Evolutionary conservation across 2,329 filamentous ascomycete species (phyloP).

Genomic region (Rhytidhysteron rufulum): DNA sequence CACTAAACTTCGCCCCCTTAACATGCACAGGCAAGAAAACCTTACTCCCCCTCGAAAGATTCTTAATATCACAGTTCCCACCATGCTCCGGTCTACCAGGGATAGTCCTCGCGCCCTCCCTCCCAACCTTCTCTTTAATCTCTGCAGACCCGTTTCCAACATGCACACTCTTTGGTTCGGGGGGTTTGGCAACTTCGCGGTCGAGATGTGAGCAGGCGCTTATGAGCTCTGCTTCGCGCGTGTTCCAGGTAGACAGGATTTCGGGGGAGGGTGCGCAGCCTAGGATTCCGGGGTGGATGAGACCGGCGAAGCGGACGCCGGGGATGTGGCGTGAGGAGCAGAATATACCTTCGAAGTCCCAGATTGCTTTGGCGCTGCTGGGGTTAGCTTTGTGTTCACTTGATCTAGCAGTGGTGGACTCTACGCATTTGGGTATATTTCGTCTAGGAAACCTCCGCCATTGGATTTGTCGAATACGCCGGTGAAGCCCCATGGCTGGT

Average conservation of each 20-base stretch:
- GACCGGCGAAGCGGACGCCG: constrained; percentile 78
- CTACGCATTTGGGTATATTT: constrained; percentile 74
- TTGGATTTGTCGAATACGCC: constrained; percentile 77
- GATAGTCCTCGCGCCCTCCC: constrained; percentile 79
- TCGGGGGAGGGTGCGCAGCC: constrained; percentile 81
- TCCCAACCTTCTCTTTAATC: constrained; percentile 64
- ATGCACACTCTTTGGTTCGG: constrained; percentile 67
- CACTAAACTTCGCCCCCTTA: constrained; percentile 79
- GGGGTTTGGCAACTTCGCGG: constrained; percentile 73
- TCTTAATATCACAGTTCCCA: constrained; percentile 91
- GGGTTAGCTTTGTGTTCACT: not conserved
- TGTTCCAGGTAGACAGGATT: constrained; percentile 78
- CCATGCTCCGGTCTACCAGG: constrained; percentile 82
- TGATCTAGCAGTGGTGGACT: not conserved
- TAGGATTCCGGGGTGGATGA: constrained; percentile 89
- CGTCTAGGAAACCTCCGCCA: constrained; percentile 84
- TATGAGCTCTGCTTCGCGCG: constrained; percentile 76
- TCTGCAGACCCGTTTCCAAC: constrained; percentile 60
- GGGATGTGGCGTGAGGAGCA: constrained; percentile 72
- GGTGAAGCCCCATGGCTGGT: constrained; percentile 87
- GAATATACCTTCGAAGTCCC: constrained; percentile 74
- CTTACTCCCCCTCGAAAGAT: constrained; percentile 72
- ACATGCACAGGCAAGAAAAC: constrained; percentile 89
- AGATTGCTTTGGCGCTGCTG: constrained; percentile 69
- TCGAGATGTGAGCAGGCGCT: constrained; percentile 60